Percentiles rank a stretch among this genome's conserved stretches.
Conservation (phyloP, 2,329 filamentous ascomycete genomes). For the Blastomyces parvus region DNA sequence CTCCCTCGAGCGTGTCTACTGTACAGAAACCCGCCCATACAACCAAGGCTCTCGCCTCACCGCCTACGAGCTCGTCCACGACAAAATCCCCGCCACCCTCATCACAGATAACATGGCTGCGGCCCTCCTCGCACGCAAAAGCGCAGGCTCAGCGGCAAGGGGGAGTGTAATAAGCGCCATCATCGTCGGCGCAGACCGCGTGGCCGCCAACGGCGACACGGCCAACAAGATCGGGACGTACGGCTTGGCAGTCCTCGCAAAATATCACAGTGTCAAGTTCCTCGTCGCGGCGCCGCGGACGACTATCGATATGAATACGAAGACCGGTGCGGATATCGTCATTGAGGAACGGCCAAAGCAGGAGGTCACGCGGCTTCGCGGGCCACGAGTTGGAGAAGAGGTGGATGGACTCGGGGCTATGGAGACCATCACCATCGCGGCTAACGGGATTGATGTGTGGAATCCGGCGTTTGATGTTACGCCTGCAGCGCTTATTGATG, state of each 20-base stretch:
- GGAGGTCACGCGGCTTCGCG: conserved; percentile 78
- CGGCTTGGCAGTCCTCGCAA: conserved; percentile 78
- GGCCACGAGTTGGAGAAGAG: conserved; percentile 60
- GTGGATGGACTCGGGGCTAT: conserved; percentile 38
- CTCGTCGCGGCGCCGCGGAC: conserved; percentile 91
- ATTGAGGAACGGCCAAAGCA: conserved; percentile 78
- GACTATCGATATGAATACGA: conserved; percentile 77
- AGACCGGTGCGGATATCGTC: conserved; percentile 66
- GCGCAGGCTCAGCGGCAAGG: conserved; percentile 39
- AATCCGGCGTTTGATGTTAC: conserved; percentile 97
- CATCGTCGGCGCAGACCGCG: conserved; percentile 87
- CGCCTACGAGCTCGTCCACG: conserved; percentile 91
- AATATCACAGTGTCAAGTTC: conserved; percentile 82
- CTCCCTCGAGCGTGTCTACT: conserved; percentile 74
- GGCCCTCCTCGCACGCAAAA: conserved; percentile 56
- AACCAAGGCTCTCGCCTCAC: conserved; percentile 95
- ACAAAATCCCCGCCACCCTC: conserved; percentile 80
- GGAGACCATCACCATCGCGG: conserved; percentile 69
- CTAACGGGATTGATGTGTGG: conserved; percentile 72
- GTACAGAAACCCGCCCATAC: conserved; percentile 93
- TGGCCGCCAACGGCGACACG: conserved; percentile 93
- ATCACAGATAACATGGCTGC: conserved; percentile 97
- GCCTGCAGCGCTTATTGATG: conserved; percentile 78
- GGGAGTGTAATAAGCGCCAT: conserved; percentile 64
- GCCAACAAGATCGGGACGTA: conserved; percentile 99